Base-by-base conservation (phyloP, 345 rosid genomes). In the Clarkia xantiana region DNA sequence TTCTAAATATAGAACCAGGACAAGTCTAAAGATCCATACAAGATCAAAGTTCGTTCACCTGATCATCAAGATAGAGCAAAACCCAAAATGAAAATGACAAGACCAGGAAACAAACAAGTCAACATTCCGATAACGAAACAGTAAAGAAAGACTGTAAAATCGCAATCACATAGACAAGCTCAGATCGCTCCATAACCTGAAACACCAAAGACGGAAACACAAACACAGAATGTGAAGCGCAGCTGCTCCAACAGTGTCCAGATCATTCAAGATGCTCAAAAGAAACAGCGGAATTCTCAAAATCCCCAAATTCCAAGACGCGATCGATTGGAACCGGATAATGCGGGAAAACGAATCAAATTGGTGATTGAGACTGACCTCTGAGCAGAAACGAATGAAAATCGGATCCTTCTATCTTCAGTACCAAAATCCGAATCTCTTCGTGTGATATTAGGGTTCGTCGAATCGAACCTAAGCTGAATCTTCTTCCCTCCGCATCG, bases 361-460 rank as follows among this genome's bases (percentile, higher is more conserved):
- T 29, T 44, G 18, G 47, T 16, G 38, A 49, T n/a, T 15, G 53
- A 22, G 53, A 49, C 41, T 34, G 39, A 49, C 53, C 53, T 49
- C 53, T n/a, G 20, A 23, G 25, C 7, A 23, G 18, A 47, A 23
- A n/a, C 50, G 18, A 19, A 23, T 8, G 9, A 14, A 34, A 49
- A 34, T 39, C 19, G 53, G 53, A 49, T 29, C 53, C 53, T 34
- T 49, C 14, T 5, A 34, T 5, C 18, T 22, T 16, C 42, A n/a
- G 18, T 14, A 20, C 10, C 41, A 0, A 14, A 25, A 48, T 22
- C 34, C 25, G 5, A 48, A 17, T n/a, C 19, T 14, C 16, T 7
- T 4, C 11, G 2, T 29, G 9, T 29, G 36, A 5, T 29, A 3
- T 7, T 15, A 15, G 53, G 53, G 53, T 48, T 23, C 25, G 29